Evolutionary conservation across 2,329 filamentous ascomycete species (phyloP), one percentile per base, ranked within the genome.

Genomic region (Cercospora zeina): DNA sequence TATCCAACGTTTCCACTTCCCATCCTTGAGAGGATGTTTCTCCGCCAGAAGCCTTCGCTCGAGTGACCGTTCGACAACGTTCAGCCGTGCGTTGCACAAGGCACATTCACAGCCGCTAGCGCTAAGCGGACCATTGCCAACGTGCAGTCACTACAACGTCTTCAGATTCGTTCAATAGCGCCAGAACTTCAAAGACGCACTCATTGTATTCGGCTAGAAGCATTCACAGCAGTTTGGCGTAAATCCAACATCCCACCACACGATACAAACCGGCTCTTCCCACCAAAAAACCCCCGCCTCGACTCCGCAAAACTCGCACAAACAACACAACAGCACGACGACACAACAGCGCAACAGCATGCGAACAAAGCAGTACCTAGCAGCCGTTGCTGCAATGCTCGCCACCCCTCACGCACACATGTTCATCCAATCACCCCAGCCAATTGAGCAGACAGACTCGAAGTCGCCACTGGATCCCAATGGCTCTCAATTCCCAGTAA

Each of bases 401-500:
- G 34, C 56, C n/a, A 30, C 33, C 16, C 36, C 51, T 19, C 27
- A 33, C 6, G 91, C 89, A 47, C 95, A 97, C 76, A 89, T 97
- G 82, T 78, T 83, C 42, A 88, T 97, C 81, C 77, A 72, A 57
- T 81, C 78, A 8, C 93, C 95, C 0, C 30, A 79, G 3, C 91
- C 91, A 0, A 71, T 73, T 93, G 21, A 39, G 5, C 85, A 68
- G 69, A 76, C 54, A 69, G 73, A 14, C 73, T 75, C 9, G 76
- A 93, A 89, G 76, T 77, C 78, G 2, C 93, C 95, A 0, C 80
- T 97, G 0, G 69, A 73, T 0, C 75, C 77, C 0, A 73, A 73
- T 37, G 90, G 89, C 0, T 78, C 77, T 37, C 79, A 96, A 74
- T 99, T 90, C 73, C 95, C 95, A 27, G 24, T 27, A 27, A 3